Percentiles rank a stretch among this genome's conserved stretches.
Conservation (phyloP, 805 yeast genomes). For the Lipomyces yamadae region DNA sequence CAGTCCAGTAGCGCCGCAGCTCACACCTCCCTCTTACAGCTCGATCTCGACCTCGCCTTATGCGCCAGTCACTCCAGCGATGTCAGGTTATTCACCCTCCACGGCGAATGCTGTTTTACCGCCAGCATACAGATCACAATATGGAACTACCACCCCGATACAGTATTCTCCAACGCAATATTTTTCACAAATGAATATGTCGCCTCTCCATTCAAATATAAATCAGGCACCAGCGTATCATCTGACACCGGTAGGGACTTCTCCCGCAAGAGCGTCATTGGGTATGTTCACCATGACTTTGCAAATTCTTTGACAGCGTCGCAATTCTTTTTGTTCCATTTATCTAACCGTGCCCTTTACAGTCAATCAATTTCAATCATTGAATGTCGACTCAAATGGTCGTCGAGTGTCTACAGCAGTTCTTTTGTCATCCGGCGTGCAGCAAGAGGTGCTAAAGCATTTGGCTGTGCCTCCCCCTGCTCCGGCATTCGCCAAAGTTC, state of each 20-base stretch:
- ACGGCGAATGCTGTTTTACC: conserved; percentile 4
- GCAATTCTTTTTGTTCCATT: neutral
- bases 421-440: conserved; percentile 22
- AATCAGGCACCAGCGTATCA: conserved; percentile 12
- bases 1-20: conserved; percentile 19
- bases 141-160: conserved; percentile 29
- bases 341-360: conserved; percentile 21
- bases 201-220: conserved; percentile 19
- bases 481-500: conserved; percentile 31
- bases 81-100: conserved; percentile 10
- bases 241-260: conserved; percentile 13
- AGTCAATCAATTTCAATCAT: conserved; percentile 32
- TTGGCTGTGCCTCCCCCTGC: conserved; percentile 9
- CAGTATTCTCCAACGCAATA: conserved; percentile 26
- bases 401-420: conserved; percentile 31
- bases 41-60: conserved; percentile 19
- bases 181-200: conserved; percentile 16
- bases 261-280: conserved; percentile 17
- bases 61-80: conserved; percentile 5
- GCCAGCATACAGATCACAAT: conserved; percentile 17
- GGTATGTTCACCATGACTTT: conserved; percentile 17
- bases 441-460: conserved; percentile 9
- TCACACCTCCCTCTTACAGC: conserved; percentile 13
- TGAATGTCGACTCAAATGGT: conserved; percentile 27
- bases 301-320: neutral